These are phyloP conservation scores for Colletotrichum magnum DNA, from an alignment of 2,329 filamentous ascomycete species.

Conservation along the genomic window DNA sequence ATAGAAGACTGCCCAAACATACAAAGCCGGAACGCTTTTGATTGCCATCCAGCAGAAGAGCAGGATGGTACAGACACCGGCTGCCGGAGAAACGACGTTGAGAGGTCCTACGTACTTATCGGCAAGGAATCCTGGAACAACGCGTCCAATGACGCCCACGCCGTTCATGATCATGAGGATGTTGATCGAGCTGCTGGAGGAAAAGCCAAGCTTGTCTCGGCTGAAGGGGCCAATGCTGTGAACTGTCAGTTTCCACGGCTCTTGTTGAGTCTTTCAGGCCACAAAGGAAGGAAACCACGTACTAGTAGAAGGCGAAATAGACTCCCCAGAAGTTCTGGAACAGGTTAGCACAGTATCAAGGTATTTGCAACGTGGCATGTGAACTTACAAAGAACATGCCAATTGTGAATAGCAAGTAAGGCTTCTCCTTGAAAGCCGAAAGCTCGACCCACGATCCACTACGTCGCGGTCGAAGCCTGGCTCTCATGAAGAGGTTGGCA, in stretches of 20 bases:
- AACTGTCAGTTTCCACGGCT: conserved; percentile 69
- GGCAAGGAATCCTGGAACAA: conserved; percentile 53
- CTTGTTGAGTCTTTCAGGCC: conserved; percentile 50
- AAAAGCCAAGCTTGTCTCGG: conserved; percentile 48
- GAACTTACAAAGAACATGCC: conserved; percentile 50
- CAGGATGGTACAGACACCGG: conserved; percentile 55
- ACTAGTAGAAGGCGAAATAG: conserved; percentile 62
- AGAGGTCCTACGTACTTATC: conserved; percentile 52
- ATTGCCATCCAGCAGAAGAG: conserved; percentile 69
- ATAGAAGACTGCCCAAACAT: conserved; percentile 73
- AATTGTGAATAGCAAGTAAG: conserved; percentile 51
- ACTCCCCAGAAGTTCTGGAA: conserved; percentile 50
- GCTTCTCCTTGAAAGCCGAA: conserved; percentile 51
- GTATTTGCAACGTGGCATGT: accelerated
- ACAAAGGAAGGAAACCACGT: conserved; percentile 53
- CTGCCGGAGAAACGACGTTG: conserved; percentile 63
- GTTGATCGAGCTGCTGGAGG: conserved; percentile 51
- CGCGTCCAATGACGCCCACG: conserved; percentile 54
- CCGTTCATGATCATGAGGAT: conserved; percentile 58
- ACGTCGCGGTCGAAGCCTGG: conserved; percentile 44
- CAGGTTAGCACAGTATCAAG: conserved; percentile 51
- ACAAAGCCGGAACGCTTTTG: conserved; percentile 55
- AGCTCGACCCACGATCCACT: conserved; percentile 60
- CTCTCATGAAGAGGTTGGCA: conserved; percentile 53
- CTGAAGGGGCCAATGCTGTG: conserved; percentile 63